phyloP scores from a whole-genome alignment of 306 rosid species.

The Benincasa hispida region DNA sequence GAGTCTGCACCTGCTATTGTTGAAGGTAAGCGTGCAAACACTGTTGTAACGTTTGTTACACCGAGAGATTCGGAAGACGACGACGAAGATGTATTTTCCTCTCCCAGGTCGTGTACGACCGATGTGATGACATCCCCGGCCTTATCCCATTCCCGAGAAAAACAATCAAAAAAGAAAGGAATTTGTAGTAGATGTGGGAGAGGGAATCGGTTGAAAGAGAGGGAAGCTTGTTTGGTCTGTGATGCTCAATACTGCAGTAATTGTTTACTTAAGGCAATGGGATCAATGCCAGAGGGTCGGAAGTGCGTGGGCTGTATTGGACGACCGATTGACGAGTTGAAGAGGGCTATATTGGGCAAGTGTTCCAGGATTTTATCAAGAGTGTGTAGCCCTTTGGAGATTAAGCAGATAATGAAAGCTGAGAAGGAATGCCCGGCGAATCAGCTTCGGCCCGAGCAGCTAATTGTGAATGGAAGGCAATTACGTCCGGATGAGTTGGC shows the following conservation, averaged over 20 bases:
- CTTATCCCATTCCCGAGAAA: constrained; percentile 1
- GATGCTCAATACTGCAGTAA: constrained; percentile 59
- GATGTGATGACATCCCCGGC: constrained; percentile 44
- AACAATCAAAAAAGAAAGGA: constrained; percentile 24
- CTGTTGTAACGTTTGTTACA: constrained; percentile 52
- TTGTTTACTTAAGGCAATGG: constrained; percentile 84
- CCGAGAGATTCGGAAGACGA: constrained; percentile 55
- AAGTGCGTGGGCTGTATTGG: constrained; percentile 85
- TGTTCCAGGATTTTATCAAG: constrained; percentile 56
- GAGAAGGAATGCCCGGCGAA: constrained; percentile 72
- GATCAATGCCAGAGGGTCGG: constrained; percentile 91
- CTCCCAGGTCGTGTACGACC: constrained; percentile 48
- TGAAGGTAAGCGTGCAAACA: constrained; percentile 30
- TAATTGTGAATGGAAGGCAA: constrained; percentile 64
- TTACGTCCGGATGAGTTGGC: constrained; percentile 67
- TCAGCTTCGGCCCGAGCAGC: constrained; percentile 79
- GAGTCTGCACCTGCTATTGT: background rate
- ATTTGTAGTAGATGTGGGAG: constrained; percentile 63
- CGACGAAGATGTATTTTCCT: constrained; percentile 29
- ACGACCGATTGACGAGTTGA: constrained; percentile 53
- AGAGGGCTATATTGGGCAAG: constrained; percentile 55
- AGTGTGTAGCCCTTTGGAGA: constrained; percentile 78
- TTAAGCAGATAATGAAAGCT: constrained; percentile 76
- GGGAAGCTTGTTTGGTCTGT: constrained; percentile 72
- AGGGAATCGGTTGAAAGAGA: constrained; percentile 61